A percentile compares a stretch with the other conserved stretches of the same genome.
These are phyloP conservation scores for Coniferiporia weirii DNA, from an alignment of 1,284 basidiomycete species.

Conservation along the genomic window DNA sequence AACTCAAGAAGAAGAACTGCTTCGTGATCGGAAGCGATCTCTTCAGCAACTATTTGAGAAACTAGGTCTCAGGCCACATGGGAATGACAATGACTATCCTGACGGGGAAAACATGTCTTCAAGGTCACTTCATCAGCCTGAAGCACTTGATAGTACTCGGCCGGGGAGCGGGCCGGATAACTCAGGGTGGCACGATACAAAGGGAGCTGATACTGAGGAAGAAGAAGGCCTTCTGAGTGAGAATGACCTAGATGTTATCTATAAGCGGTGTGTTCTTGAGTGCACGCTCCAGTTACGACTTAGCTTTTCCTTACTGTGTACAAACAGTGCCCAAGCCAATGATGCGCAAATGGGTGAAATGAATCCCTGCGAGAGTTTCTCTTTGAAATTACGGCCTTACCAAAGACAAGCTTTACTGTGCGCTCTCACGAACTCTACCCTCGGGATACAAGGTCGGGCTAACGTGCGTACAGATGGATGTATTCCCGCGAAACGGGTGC, in stretches of 20 bases:
- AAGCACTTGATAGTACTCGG: not conserved
- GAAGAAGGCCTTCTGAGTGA: constrained; percentile 76
- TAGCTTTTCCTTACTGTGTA: not conserved
- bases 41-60: constrained; percentile 61
- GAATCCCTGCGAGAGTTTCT: constrained; percentile 79
- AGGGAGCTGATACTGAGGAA: constrained; percentile 69
- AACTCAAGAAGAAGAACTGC: constrained; percentile 62
- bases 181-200: constrained; percentile 41
- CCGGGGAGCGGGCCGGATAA: constrained; percentile 22
- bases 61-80: constrained; percentile 52
- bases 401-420: constrained; percentile 89
- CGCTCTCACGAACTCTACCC: constrained; percentile 22
- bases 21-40: constrained; percentile 75
- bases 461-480: constrained; percentile 75
- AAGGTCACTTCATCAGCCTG: not conserved
- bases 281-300: not conserved
- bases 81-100: constrained; percentile 32
- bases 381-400: constrained; percentile 78
- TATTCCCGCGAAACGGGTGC: constrained; percentile 76
- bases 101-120: constrained; percentile 13
- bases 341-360: constrained; percentile 76
- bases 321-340: constrained; percentile 71
- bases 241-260: constrained; percentile 76
- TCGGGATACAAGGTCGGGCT: constrained; percentile 2
- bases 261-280: constrained; percentile 57